These are phyloP conservation scores for Globisporangium rhizosaccharum DNA, from an alignment of 352 stramenopile species.

Conservation along the genomic window DNA sequence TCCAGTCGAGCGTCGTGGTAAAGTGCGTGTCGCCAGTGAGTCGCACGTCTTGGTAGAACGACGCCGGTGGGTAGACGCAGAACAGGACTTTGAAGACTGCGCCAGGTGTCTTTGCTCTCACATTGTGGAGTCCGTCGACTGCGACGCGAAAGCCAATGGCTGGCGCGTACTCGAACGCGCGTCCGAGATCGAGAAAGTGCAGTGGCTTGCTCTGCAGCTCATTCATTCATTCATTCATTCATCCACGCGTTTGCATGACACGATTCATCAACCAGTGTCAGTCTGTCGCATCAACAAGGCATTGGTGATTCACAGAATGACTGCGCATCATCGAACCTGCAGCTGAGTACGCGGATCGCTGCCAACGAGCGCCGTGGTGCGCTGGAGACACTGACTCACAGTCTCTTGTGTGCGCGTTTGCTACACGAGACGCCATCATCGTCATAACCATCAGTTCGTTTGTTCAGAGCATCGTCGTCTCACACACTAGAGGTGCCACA, in stretches of 20 bases:
- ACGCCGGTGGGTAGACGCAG: constrained; percentile 42
- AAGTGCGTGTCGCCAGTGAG: constrained; percentile 53
- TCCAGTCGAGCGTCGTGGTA: constrained; percentile 58
- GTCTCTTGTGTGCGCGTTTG: too few relatives aligned
- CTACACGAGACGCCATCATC: too few relatives aligned
- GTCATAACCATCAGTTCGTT: too few relatives aligned
- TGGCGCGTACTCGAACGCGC: constrained; percentile 45
- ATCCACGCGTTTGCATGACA: background rate
- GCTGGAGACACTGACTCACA: too few relatives aligned
- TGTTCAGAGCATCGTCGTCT: background rate
- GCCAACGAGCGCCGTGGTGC: too few relatives aligned
- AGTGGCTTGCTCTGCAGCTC: constrained; percentile 31
- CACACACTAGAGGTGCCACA: background rate
- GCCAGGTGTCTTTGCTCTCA: constrained; percentile 37
- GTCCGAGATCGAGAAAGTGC: constrained; percentile 35
- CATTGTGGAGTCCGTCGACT: constrained; percentile 61
- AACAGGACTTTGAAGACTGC: constrained; percentile 53
- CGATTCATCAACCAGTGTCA: background rate
- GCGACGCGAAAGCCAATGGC: constrained; percentile 62
- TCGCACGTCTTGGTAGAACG: constrained; percentile 56
- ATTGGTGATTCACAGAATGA: too few relatives aligned
- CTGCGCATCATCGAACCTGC: too few relatives aligned
- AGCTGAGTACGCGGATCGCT: too few relatives aligned
- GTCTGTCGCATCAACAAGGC: too few relatives aligned
- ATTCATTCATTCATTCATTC: background rate